A percentile compares a stretch with the other conserved stretches of the same genome.
Evolutionary conservation across 345 rosid genomes (phyloP).

Genomic region (Brassica rapa): DNA sequence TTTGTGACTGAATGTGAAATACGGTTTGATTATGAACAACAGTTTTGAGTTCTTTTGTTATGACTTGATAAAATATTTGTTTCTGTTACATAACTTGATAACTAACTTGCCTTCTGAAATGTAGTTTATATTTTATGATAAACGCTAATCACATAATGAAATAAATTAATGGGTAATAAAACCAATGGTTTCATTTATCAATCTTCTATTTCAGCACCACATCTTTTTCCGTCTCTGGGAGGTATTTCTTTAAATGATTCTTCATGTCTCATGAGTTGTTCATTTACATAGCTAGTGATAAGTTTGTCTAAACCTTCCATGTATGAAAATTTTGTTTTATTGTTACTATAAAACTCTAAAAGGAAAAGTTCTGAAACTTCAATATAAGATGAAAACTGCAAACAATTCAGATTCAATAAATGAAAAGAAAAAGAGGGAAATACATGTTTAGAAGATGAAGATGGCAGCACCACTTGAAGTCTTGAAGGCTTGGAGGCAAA

Average conservation of each 20-base stretch:
- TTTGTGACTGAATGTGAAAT: background rate
- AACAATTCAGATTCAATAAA: conserved; percentile 7
- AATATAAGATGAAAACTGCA: background rate
- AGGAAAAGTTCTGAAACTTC: background rate
- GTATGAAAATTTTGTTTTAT: background rate
- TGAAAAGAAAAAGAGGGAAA: background rate
- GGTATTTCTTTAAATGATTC: too few relatives aligned
- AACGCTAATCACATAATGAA: too few relatives aligned
- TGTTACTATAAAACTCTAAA: background rate
- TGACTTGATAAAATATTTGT: background rate
- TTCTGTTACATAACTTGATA: background rate
- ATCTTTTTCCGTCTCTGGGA: too few relatives aligned
- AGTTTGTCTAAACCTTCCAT: too few relatives aligned
- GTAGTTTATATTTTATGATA: too few relatives aligned
- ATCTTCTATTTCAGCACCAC: too few relatives aligned
- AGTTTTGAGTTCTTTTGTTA: background rate
- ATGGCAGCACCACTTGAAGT: conserved; percentile 98
- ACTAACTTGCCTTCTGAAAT: too few relatives aligned
- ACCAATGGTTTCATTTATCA: too few relatives aligned
- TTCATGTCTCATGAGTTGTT: too few relatives aligned
- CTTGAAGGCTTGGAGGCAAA: conserved; percentile 99
- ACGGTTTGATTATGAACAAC: background rate
- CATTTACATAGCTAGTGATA: too few relatives aligned
- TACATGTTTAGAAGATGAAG: conserved; percentile 56
- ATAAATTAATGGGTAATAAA: too few relatives aligned